Evolutionary conservation across 495 filamentous ascomycete species (phyloP).

Genomic region (Xylaria nigripes): DNA sequence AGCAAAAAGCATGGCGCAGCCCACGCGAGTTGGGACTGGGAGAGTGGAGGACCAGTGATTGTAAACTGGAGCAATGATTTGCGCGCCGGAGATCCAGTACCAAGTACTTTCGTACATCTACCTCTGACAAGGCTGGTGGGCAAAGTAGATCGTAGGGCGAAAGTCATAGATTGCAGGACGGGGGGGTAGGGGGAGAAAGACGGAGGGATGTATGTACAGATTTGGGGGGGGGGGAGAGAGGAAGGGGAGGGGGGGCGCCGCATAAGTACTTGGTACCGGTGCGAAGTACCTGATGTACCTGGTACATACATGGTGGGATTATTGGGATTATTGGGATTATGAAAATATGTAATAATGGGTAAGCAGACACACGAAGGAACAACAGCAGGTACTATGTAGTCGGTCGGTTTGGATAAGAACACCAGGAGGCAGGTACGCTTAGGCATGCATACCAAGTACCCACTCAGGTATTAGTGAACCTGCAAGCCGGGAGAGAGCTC

Average conservation of each 20-base stretch:
- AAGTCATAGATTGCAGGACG: neutral
- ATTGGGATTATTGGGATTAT: neutral
- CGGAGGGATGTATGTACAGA: neutral
- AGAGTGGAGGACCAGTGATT: conserved; percentile 4
- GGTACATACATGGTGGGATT: neutral
- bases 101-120: neutral
- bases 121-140: neutral
- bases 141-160: neutral
- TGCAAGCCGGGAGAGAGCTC: neutral
- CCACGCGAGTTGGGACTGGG: conserved; percentile 11
- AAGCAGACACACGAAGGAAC: conserved; percentile 7
- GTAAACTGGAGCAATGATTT: conserved; percentile 4
- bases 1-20: conserved; percentile 12
- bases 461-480: neutral
- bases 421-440: conserved; percentile 11
- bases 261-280: conserved; percentile 3
- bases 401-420: conserved; percentile 2
- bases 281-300: neutral
- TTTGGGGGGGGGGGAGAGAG: neutral
- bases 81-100: neutral
- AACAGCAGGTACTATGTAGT: neutral
- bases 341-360: neutral
- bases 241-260: conserved; percentile 2
- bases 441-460: conserved; percentile 5
- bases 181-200: too few relatives aligned